Percentiles rank a stretch among this genome's conserved stretches.
phyloP scores from a whole-genome alignment of 106 monocot genomes.

The Dendrobium nobile region DNA sequence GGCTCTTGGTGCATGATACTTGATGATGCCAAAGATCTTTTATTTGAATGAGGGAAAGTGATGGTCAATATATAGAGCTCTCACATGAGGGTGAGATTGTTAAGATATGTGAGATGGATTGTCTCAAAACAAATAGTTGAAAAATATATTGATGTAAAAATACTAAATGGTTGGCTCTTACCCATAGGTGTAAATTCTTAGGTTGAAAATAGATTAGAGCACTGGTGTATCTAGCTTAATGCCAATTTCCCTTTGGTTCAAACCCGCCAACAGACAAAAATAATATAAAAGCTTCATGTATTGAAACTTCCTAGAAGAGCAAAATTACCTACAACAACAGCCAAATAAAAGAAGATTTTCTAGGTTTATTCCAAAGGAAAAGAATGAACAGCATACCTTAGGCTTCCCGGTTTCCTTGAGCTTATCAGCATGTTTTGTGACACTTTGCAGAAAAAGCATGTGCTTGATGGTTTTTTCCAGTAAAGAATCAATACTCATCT shows the following conservation, averaged over 20 bases:
- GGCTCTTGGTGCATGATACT: background rate
- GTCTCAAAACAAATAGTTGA: background rate
- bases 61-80: background rate
- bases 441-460: slow-evolving; percentile 69
- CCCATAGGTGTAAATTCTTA: background rate
- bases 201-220: background rate
- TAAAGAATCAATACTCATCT: slow-evolving; percentile 68
- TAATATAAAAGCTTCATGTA: background rate
- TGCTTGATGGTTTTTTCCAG: slow-evolving; percentile 67
- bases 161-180: background rate
- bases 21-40: background rate
- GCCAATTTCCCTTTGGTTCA: no score
- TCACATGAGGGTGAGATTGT: background rate
- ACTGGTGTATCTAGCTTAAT: background rate
- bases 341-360: background rate
- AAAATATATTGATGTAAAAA: background rate
- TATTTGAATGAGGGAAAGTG: background rate
- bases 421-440: slow-evolving; percentile 65
- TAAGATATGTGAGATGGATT: background rate
- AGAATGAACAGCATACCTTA: slow-evolving; percentile 23
- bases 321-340: background rate
- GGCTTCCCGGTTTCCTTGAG: slow-evolving; percentile 50
- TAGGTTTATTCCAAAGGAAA: background rate
- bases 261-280: background rate
- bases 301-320: background rate